Conservation (phyloP, 768 basidiomycete genomes). For the Ramaria sp. region DNA sequence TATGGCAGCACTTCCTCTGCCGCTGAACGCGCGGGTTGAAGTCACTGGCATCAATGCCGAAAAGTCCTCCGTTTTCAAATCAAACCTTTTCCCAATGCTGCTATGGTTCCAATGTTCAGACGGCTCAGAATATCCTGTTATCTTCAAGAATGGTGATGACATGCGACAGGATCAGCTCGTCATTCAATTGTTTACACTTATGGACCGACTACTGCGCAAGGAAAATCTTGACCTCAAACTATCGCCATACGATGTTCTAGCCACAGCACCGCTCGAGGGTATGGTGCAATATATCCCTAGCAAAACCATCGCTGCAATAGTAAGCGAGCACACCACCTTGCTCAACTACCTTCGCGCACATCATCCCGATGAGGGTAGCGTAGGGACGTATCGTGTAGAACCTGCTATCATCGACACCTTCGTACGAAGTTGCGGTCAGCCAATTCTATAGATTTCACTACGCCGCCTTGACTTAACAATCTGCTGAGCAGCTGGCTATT, state of each 20-base stretch:
- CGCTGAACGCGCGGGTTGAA: slow-evolving; percentile 79
- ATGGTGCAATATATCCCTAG: slow-evolving; percentile 96
- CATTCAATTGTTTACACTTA: slow-evolving; percentile 95
- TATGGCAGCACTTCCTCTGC: slow-evolving; percentile 73
- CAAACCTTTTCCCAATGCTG: slow-evolving; percentile 85
- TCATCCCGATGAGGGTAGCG: slow-evolving; percentile 89
- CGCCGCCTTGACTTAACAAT: slow-evolving; percentile 9
- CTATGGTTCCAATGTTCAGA: slow-evolving; percentile 84
- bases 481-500: slow-evolving; percentile 72
- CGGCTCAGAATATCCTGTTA: slow-evolving; percentile 82
- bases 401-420: slow-evolving; percentile 93
- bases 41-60: slow-evolving; percentile 84
- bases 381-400: slow-evolving; percentile 92
- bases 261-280: slow-evolving; percentile 84
- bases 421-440: slow-evolving; percentile 88
- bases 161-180: slow-evolving; percentile 98
- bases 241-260: slow-evolving; percentile 85
- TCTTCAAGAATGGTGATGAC: slow-evolving; percentile 99
- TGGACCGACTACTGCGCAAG: slow-evolving; percentile 88
- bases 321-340: slow-evolving; percentile 82
- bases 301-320: slow-evolving; percentile 90
- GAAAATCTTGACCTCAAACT: slow-evolving; percentile 92
- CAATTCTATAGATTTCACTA: neutral
- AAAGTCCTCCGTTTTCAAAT: slow-evolving; percentile 94
- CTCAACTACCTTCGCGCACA: slow-evolving; percentile 80